phyloP scores from a whole-genome alignment of 2,329 filamentous ascomycete species.

The Alternaria triticimaculans region DNA sequence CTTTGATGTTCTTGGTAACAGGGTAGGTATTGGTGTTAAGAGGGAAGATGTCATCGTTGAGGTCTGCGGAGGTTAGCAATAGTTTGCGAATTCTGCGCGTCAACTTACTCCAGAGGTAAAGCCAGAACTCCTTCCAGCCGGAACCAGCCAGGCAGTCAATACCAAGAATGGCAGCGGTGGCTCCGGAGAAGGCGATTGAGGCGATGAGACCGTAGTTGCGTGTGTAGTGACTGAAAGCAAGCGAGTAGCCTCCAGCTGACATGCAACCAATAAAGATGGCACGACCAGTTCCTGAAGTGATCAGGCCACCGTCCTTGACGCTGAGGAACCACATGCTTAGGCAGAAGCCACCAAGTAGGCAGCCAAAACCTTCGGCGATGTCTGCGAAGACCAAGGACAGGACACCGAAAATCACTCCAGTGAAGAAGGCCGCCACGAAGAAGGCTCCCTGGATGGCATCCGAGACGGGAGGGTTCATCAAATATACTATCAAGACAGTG shows the following conservation, averaged over 20 bases:
- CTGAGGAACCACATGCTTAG: conserved; percentile 90
- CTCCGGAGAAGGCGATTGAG: conserved; percentile 79
- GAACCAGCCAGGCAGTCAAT: conserved; percentile 90
- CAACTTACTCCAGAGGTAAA: conserved; percentile 79
- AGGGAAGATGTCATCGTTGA: conserved; percentile 82
- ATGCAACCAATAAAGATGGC: conserved; percentile 79
- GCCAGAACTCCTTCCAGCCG: conserved; percentile 96
- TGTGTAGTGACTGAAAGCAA: conserved; percentile 76
- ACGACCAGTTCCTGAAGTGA: conserved; percentile 67
- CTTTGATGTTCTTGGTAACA: conserved; percentile 82
- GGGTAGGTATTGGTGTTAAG: conserved; percentile 79
- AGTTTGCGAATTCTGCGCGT: neutral
- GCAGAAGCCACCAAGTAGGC: conserved; percentile 84
- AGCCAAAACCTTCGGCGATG: conserved; percentile 83
- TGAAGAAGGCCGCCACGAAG: conserved; percentile 76
- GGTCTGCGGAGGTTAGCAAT: conserved; percentile 49
- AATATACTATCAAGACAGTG: conserved; percentile 83
- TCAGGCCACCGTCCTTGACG: conserved; percentile 75
- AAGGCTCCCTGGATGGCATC: conserved; percentile 84
- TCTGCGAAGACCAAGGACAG: conserved; percentile 81
- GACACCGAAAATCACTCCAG: conserved; percentile 76
- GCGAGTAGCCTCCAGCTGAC: conserved; percentile 69
- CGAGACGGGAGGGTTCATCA: conserved; percentile 80
- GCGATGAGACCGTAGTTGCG: conserved; percentile 78
- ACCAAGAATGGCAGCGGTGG: conserved; percentile 79